Evolutionary conservation across 2,329 filamentous ascomycete genomes (phyloP).

Genomic region (Calonectria pteridis): DNA sequence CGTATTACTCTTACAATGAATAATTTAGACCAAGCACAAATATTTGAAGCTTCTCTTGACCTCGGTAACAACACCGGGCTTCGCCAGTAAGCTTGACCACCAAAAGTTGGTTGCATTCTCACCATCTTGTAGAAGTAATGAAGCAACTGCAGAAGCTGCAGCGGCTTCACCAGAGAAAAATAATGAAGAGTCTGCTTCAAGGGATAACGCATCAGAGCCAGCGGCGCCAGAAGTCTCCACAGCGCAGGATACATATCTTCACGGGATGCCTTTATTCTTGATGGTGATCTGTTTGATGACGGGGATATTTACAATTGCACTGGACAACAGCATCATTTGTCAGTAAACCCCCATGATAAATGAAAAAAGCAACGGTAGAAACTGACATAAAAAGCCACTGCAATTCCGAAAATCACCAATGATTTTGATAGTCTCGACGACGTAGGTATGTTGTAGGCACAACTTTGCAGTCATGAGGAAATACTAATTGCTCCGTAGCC

Average conservation of each 20-base stretch:
- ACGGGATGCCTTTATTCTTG: constrained; percentile 25
- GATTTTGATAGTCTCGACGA: constrained; percentile 52
- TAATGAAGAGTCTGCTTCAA: background rate
- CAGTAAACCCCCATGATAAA: fast-evolving
- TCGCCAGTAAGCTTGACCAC: background rate
- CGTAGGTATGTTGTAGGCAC: constrained; percentile 13
- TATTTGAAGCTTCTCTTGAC: background rate
- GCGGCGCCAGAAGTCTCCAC: background rate
- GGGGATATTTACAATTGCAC: constrained; percentile 33
- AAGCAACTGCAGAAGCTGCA: too few species aligned
- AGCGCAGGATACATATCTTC: constrained; percentile 25
- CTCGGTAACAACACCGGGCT: too few species aligned
- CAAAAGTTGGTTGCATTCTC: background rate
- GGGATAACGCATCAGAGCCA: background rate
- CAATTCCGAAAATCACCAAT: constrained; percentile 43
- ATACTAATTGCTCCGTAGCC: constrained; percentile 31
- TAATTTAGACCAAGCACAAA: background rate
- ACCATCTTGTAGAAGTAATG: background rate
- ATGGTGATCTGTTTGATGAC: constrained; percentile 39
- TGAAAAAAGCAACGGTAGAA: background rate
- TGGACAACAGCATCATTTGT: constrained; percentile 43
- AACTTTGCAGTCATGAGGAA: fast-evolving
- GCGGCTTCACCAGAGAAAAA: background rate
- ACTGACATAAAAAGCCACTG: constrained; percentile 34
- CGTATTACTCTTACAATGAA: background rate